These are phyloP conservation scores for Xylaria flabelliformis DNA, from an alignment of 495 filamentous ascomycete species.

Conservation along the genomic window DNA sequence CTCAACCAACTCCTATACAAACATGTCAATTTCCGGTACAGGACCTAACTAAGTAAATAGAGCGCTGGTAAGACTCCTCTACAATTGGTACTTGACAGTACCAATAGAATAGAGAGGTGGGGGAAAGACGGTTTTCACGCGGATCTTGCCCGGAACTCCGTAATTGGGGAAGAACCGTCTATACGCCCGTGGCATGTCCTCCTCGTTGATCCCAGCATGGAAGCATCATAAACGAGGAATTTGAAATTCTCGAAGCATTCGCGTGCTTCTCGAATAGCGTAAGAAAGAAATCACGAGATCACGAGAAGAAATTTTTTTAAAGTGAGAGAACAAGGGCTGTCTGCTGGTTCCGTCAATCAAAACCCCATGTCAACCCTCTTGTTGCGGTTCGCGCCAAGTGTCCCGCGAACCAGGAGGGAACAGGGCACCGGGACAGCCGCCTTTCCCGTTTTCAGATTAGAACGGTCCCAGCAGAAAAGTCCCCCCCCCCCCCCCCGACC, in stretches of 20 bases:
- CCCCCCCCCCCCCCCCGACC: too few species aligned
- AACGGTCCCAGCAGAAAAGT: slow-evolving; percentile 1
- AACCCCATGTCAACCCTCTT: not conserved
- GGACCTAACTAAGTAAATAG: not conserved
- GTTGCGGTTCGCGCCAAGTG: not conserved
- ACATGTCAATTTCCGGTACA: not conserved
- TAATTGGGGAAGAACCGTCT: slow-evolving; percentile 4
- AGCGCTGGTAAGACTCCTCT: not conserved
- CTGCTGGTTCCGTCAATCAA: not conserved
- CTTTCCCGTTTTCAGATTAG: not conserved
- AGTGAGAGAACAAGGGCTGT: not conserved
- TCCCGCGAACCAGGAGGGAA: slow-evolving; percentile 4
- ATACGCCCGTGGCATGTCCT: not conserved
- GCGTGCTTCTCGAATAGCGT: not conserved
- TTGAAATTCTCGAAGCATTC: slow-evolving; percentile 10
- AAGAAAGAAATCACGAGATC: slow-evolving; percentile 9
- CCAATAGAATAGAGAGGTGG: not conserved
- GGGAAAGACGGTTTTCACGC: not conserved
- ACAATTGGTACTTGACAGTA: not conserved
- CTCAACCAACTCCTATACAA: not conserved
- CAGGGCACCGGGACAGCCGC: not conserved
- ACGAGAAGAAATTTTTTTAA: slow-evolving; percentile 5
- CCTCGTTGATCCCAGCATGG: not conserved
- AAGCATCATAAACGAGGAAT: not conserved
- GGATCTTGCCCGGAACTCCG: slow-evolving; percentile 12